Evolutionary conservation across 1,284 basidiomycete genomes (phyloP).

Genomic region (Cerioporus squamosus): DNA sequence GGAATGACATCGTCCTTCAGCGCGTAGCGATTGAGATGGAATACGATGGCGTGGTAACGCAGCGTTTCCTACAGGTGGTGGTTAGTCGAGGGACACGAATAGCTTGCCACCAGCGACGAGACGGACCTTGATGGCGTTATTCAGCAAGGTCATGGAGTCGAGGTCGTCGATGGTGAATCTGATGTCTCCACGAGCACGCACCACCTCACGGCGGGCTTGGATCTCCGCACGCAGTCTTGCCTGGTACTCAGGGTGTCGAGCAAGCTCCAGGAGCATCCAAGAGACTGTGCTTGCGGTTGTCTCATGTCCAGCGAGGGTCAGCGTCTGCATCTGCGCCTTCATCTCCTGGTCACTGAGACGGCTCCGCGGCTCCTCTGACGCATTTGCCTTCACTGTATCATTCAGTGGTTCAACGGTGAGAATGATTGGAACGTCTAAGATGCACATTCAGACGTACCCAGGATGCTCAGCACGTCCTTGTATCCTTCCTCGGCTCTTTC

Average conservation of each 20-base stretch:
- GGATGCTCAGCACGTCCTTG: conserved; percentile 43
- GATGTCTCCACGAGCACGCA: conserved; percentile 40
- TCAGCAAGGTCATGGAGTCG: conserved; percentile 52
- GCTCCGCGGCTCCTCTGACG: conserved; percentile 45
- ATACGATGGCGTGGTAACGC: conserved; percentile 27
- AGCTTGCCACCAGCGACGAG: too few relatives aligned
- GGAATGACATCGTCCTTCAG: conserved; percentile 33
- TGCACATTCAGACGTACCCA: conserved; percentile 30
- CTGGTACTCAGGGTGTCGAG: conserved; percentile 40
- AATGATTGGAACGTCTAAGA: background rate
- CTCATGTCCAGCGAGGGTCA: conserved; percentile 46
- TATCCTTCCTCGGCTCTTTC: conserved; percentile 36
- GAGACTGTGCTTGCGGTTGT: conserved; percentile 46
- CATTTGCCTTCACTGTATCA: conserved; percentile 53
- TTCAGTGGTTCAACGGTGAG: background rate
- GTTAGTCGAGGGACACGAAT: too few relatives aligned
- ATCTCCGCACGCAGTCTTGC: conserved; percentile 44
- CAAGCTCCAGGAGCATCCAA: conserved; percentile 45
- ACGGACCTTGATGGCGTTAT: conserved; percentile 47
- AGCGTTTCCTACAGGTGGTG: conserved; percentile 23
- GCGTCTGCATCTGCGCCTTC: conserved; percentile 52
- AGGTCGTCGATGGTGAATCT: conserved; percentile 47
- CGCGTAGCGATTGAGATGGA: conserved; percentile 25
- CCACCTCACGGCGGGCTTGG: conserved; percentile 30
- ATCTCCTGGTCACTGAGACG: conserved; percentile 50